A percentile compares a stretch with the other conserved stretches of the same genome.
Conservation (phyloP, 352 stramenopile species). For the Phytopythium montanum region DNA sequence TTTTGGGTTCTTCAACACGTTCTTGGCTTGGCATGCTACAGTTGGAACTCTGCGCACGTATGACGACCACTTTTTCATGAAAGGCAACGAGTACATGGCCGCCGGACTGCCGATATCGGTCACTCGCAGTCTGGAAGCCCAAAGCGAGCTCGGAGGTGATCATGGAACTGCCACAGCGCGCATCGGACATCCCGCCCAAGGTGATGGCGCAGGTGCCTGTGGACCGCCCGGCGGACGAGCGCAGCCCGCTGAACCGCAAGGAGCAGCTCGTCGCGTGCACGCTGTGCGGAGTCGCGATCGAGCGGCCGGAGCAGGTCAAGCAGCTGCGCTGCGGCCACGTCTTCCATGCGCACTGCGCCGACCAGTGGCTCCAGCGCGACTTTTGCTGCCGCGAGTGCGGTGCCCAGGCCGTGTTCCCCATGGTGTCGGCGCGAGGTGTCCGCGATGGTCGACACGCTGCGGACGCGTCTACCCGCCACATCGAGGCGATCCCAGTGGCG, state of each 20-base stretch:
- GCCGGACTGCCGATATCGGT: too few relatives aligned
- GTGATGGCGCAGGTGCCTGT: conserved; percentile 13
- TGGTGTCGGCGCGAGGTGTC: conserved; percentile 15
- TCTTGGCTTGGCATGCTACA: too few relatives aligned
- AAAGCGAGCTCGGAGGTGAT: background rate
- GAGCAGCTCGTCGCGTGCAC: conserved; percentile 21
- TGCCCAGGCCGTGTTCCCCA: conserved; percentile 55
- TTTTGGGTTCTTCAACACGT: too few relatives aligned
- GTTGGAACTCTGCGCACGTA: too few relatives aligned
- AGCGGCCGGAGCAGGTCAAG: conserved; percentile 41
- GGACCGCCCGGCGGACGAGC: conserved; percentile 16
- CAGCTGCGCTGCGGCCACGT: conserved; percentile 50
- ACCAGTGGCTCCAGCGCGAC: conserved; percentile 42
- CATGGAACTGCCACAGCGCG: conserved; percentile 21
- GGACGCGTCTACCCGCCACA: conserved; percentile 10
- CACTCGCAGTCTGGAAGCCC: too few relatives aligned
- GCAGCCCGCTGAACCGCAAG: conserved; percentile 4
- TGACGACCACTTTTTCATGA: too few relatives aligned
- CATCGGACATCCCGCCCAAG: conserved; percentile 18
- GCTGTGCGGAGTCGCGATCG: conserved; percentile 31
- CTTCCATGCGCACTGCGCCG: conserved; percentile 58
- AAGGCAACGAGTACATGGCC: too few relatives aligned
- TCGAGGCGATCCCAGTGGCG: conserved; percentile 16
- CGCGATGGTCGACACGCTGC: conserved; percentile 13
- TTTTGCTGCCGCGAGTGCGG: conserved; percentile 56